Evolutionary conservation across 1,284 basidiomycete species (phyloP), one percentile per base, ranked within the genome.

Genomic region (Athelia psychrophila): DNA sequence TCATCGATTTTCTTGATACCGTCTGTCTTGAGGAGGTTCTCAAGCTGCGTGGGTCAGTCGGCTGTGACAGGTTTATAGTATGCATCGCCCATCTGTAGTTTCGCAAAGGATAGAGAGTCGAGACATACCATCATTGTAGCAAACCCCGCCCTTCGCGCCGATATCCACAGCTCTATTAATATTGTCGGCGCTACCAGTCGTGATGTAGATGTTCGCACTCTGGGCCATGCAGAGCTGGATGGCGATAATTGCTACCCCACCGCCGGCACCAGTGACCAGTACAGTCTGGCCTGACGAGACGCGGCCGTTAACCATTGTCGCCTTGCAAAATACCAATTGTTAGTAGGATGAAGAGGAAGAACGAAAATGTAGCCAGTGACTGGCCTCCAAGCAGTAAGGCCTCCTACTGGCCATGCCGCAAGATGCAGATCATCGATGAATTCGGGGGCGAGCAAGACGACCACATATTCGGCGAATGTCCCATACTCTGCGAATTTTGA

Each of bases 141-240:
- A 82, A 4, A 86, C 84, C 0, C 93, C 92, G 9, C 82, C 91
- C 57, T 79, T 81, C n/a, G n/a, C n/a, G n/a, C n/a, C n/a, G n/a
- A n/a, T 0, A 90, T 92, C n/a, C 92, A 92, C 8, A 93, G 69
- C 12, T 69, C 68, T 20, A 83, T 74, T 64, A 50, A 95, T 82
- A 70, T 95, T 95, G 1, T 82, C 80, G 19, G 78, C 70, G 38
- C 67, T 81, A 1, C 89, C 81, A 53, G 88, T 91, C 0, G 91
- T 91, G n/a, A 94, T 91, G 65, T 84, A 94, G 10, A 93, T 91
- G 44, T 81, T 81, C 0, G 88, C 91, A 8, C 91, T 89, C 58
- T 79, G 80, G 0, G 88, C 91, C 1, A 93, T 62, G 60, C 86
- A 89, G 20, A 94, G 70, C 64, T 94, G 92, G 49, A 94, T 67